Evolutionary conservation across 306 rosid species (phyloP).

Genomic region (Acacia melanoxylon): DNA sequence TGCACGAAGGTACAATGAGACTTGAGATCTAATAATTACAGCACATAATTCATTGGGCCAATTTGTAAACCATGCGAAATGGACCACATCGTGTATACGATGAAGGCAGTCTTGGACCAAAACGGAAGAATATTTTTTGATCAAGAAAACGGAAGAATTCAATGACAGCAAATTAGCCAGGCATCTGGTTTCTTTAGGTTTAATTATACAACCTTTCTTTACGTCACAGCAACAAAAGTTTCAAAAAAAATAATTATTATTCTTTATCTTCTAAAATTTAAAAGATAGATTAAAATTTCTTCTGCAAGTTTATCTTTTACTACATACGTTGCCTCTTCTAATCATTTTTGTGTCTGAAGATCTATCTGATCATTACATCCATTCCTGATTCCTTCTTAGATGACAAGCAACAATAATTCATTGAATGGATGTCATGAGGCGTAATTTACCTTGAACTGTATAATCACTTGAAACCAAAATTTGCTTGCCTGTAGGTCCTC

Average conservation of each 20-base stretch:
- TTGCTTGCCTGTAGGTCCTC: background rate
- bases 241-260: background rate
- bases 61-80: background rate
- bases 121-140: background rate
- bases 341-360: background rate
- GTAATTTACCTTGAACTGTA: background rate
- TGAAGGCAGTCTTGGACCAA: background rate
- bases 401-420: background rate
- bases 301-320: background rate
- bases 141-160: background rate
- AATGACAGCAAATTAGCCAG: background rate
- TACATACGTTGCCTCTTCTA: background rate
- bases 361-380: background rate
- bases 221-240: background rate
- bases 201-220: too few relatives aligned
- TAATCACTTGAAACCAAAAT: background rate
- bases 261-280: background rate
- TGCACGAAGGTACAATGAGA: too few relatives aligned
- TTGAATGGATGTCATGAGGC: background rate
- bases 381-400: background rate
- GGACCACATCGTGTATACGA: background rate
- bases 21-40: background rate
- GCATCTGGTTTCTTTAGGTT: background rate
- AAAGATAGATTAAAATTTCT: background rate
- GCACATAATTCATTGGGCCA: background rate